Evolutionary conservation across 1,284 basidiomycete species (phyloP), one percentile per base, ranked within the genome.

Genomic region (Inonotus obliquus): DNA sequence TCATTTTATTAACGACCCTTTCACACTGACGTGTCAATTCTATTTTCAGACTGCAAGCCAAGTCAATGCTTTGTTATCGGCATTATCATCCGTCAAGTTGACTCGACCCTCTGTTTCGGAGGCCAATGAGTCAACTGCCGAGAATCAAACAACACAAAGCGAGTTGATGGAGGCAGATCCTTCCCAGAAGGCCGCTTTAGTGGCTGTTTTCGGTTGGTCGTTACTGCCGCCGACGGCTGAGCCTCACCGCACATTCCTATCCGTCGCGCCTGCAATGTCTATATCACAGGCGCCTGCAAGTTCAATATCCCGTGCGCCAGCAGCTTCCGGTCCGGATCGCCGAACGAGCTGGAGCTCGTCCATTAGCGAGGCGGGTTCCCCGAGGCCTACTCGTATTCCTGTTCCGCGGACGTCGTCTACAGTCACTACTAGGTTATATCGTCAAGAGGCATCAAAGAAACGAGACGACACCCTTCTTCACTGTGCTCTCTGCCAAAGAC

Each of bases 201-300:
- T 78, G 0, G 76, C 89, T 7, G 74, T 91, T 4, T 91, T 91
- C 67, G 89, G 89, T 1, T 91, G 89, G 89, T 73, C 77, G 13
- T 73, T 85, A 29, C 72, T 77, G n/a, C 67, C 70, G 2, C 69
- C 70, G 3, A 60, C 73, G 4, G 62, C 71, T 2, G 78, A 80
- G 41, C 51, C 60, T 35, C 71, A 72, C 14, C 66, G 68, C 7
- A 73, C 73, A 27, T 71, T 74, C 9, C 66, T 75, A 13, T 80
- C 81, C 1, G 59, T 75, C 5, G 76, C 76, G 1, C 74, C 76
- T 1, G 71, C 77, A 1, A 72, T 62, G 14, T 81, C 84, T 1
- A 71, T 75, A 48, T 68, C 69, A 11, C 70, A 74, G 29, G 47
- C 44, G 75, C 76, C 38, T 1, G 71, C 77, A 1, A 72, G 63